Conservation (phyloP, 441 rosid species). For the Brassica hybrid region DNA sequence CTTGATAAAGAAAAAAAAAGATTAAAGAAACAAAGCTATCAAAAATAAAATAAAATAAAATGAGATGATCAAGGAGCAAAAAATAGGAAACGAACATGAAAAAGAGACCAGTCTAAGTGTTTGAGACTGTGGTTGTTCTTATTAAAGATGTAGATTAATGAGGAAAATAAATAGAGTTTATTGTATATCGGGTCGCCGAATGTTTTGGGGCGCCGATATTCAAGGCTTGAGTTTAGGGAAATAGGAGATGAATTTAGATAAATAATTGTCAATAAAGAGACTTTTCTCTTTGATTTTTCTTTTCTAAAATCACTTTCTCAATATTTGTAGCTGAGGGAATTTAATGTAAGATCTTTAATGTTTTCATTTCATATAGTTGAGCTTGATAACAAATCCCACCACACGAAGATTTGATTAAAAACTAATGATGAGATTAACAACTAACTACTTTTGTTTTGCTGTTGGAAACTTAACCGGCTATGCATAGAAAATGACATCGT, state of each 20-base stretch:
- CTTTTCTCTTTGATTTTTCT: conserved; percentile 23
- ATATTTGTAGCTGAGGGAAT: neutral
- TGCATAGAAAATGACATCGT: neutral
- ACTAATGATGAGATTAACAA: conserved; percentile 34
- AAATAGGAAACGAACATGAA: too few species aligned
- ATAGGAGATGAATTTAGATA: conserved; percentile 43
- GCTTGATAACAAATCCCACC: neutral
- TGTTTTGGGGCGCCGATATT: conserved; percentile 47
- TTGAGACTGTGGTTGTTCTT: conserved; percentile 18
- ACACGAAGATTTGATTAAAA: conserved; percentile 28
- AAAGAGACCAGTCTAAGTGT: neutral
- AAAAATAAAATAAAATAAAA: neutral
- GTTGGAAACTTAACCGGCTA: conserved; percentile 1
- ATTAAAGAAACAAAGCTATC: neutral
- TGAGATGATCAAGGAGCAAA: neutral
- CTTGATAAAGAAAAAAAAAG: neutral
- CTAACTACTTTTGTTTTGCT: conserved; percentile 31
- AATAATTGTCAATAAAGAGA: conserved; percentile 34
- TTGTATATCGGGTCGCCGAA: neutral
- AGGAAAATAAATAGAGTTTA: too few species aligned
- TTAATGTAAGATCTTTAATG: neutral
- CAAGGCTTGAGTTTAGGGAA: conserved; percentile 59
- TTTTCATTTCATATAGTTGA: conserved; percentile 29
- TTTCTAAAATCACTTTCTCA: neutral
- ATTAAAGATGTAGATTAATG: neutral